Conservation (phyloP, 208 protist species). For the Naegleria lovaniensis region DNA sequence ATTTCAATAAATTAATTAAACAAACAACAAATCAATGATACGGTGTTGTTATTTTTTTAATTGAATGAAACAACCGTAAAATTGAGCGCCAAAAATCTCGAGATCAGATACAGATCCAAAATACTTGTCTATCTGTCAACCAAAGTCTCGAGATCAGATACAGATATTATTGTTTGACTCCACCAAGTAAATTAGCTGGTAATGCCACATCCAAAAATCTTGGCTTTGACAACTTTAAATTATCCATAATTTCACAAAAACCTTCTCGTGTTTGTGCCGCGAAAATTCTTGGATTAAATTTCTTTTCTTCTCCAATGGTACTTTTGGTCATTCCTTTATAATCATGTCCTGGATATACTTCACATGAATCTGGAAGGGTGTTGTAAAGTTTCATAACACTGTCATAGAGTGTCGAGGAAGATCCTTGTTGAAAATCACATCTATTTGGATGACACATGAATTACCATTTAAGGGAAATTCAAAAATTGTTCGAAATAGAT, state of each 20-base stretch:
- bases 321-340: neutral
- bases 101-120: no score
- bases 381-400: neutral
- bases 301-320: slow-evolving; percentile 6
- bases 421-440: slow-evolving; percentile 12
- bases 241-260: neutral
- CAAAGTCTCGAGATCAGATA: no score
- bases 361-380: neutral
- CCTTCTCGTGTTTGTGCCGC: neutral
- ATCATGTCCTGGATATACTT: neutral
- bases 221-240: neutral
- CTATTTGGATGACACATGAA: no score
- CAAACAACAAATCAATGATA: no score
- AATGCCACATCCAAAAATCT: neutral
- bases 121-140: no score
- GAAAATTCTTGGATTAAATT: neutral
- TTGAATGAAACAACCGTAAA: no score
- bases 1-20: no score
- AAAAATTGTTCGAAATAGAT: no score
- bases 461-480: no score
- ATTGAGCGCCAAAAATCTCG: no score
- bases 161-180: neutral
- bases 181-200: neutral
- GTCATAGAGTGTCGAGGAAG: neutral
- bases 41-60: no score